Conservation (phyloP, 1,284 basidiomycete species). For the Somion occarium region DNA sequence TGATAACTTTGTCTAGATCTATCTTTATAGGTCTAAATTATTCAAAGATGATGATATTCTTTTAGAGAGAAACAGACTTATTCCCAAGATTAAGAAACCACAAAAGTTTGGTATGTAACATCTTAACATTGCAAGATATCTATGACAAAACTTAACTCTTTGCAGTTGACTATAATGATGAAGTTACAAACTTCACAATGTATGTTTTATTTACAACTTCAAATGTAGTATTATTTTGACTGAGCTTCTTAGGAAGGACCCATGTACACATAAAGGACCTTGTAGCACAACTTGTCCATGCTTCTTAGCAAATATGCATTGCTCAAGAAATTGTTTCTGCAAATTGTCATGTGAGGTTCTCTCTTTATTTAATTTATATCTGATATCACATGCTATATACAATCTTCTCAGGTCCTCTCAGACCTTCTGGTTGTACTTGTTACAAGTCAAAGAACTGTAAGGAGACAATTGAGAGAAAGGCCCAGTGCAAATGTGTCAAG, state of each 20-base stretch:
- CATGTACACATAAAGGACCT: neutral
- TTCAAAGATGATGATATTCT: neutral
- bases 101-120: neutral
- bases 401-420: constrained; percentile 30
- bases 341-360: neutral
- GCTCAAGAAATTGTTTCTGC: neutral
- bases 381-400: no score
- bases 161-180: no score
- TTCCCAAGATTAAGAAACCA: neutral
- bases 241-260: neutral
- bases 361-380: neutral
- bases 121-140: neutral
- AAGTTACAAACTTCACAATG: no score
- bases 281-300: neutral
- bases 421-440: constrained; percentile 39
- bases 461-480: no score
- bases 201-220: no score
- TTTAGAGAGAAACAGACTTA: neutral
- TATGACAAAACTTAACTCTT: no score
- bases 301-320: neutral
- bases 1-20: neutral
- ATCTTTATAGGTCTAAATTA: neutral
- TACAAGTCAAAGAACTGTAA: constrained; percentile 1
- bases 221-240: neutral
- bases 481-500: constrained; percentile 28